phyloP scores from a whole-genome alignment of 352 stramenopile genomes.

The Paralagenidium karlingii region DNA sequence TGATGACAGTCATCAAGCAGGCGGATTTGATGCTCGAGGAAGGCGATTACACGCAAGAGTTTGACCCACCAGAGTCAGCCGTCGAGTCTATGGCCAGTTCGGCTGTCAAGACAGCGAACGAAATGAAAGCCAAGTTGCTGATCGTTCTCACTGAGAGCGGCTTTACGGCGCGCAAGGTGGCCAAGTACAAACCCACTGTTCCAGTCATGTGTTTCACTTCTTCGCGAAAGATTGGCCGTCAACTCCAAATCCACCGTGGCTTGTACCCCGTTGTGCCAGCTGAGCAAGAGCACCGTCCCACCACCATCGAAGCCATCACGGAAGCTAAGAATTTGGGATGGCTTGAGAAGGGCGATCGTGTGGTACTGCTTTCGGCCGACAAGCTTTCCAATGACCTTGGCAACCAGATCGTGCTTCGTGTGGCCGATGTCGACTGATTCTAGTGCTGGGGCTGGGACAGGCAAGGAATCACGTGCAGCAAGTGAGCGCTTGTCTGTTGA shows the following conservation, averaged over 20 bases:
- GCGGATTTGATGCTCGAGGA: constrained; percentile 58
- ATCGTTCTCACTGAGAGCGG: constrained; percentile 78
- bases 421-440: constrained; percentile 69
- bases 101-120: constrained; percentile 73
- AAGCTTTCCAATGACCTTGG: constrained; percentile 66
- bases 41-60: constrained; percentile 48
- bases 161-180: constrained; percentile 69
- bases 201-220: constrained; percentile 86
- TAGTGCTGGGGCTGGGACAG: no score
- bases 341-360: constrained; percentile 76
- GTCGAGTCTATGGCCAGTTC: constrained; percentile 79
- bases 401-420: constrained; percentile 73
- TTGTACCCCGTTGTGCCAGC: constrained; percentile 59
- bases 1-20: constrained; percentile 90
- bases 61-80: constrained; percentile 38
- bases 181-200: constrained; percentile 87
- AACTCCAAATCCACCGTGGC: constrained; percentile 86
- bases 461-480: no score
- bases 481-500: no score
- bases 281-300: constrained; percentile 38
- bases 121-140: constrained; percentile 76
- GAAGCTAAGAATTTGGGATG: constrained; percentile 88
- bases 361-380: constrained; percentile 81
- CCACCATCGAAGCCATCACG: constrained; percentile 76
- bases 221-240: constrained; percentile 80